These are phyloP conservation scores for Metarhizium sp. DNA, from an alignment of 2,329 filamentous ascomycete species.

Conservation along the genomic window DNA sequence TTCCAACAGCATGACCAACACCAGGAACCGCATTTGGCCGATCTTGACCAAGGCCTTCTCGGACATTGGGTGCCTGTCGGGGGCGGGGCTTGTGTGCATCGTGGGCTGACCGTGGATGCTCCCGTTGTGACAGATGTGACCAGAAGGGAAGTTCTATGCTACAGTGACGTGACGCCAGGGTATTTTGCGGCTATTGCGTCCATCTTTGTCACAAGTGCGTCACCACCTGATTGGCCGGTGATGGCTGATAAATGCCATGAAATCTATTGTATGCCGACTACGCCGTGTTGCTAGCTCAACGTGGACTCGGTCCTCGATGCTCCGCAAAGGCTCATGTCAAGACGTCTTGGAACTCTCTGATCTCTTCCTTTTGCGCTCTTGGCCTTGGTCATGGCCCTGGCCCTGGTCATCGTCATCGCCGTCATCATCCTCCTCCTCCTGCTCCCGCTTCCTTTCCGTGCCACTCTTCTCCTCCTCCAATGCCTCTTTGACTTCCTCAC, in stretches of 20 bases:
- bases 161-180: too few relatives aligned
- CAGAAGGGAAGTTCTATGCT: too few relatives aligned
- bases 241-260: too few relatives aligned
- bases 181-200: too few relatives aligned
- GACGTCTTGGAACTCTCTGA: not conserved
- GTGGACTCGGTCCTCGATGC: not conserved
- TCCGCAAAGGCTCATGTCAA: not conserved
- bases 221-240: too few relatives aligned
- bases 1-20: conserved; percentile 20
- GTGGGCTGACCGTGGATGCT: too few relatives aligned
- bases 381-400: conserved; percentile 16
- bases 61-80: not conserved
- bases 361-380: conserved; percentile 14
- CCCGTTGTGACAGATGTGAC: too few relatives aligned
- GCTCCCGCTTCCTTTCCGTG: conserved; percentile 23
- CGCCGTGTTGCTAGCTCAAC: too few relatives aligned
- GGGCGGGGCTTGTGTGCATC: not conserved
- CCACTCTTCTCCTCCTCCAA: conserved; percentile 42
- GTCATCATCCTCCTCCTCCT: conserved; percentile 29
- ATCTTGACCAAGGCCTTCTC: not conserved
- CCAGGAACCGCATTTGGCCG: conserved; percentile 18
- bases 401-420: conserved; percentile 25
- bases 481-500: conserved; percentile 52
- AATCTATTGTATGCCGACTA: too few relatives aligned
- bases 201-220: too few relatives aligned